Base-by-base conservation (phyloP, 2,329 filamentous ascomycete genomes). In the Cladosporium colombiae region DNA sequence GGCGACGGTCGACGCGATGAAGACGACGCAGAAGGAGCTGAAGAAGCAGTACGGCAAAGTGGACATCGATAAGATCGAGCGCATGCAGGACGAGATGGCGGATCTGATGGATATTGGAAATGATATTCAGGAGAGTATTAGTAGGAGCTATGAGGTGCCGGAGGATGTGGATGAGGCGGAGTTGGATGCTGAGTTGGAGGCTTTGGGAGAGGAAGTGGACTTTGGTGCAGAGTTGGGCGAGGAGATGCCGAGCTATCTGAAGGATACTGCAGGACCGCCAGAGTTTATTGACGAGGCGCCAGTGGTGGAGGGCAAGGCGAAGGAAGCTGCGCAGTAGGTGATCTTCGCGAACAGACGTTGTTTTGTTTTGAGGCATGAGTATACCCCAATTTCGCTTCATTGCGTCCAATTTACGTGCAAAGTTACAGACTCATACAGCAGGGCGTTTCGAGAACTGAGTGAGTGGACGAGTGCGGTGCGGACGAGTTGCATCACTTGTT, bases 61-160 rank as follows among this genome's bases (percentile, higher is more conserved):
- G 70, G 91, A 99, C 75, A 90, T 99, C 64, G 95, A 98, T 80
- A 93, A 96, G 85, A 98, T 99, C 73, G 95, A 99, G 85, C 85
- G 90, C 71, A 86, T 99, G 85, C 94, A 99, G 85, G 95, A 99
- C 77, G 94, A 99, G 81, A 98, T 99, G 95, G 93, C 93, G 6
- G 95, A 99, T 80, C 79, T 99, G 73, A 91, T 99, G 87, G 95
- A 99, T 76, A 89, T 97, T 68, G 94, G 95, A 3, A 98, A 98
- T 79, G 95, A 99, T 79, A 99, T 99, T 67, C 93, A 99, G 80
- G 95, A 98, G 81, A 93, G 91, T 70, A 90, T 99, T 65, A 90
- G 91, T 67, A 81, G 95, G 69, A 91, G 91, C 71, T 99, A 99
- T 78, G 94, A 98, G 76, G 86, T 99, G 40, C 95, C 95, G 0